A percentile compares a stretch with the other conserved stretches of the same genome.
Evolutionary conservation across 1,284 basidiomycete genomes (phyloP).

Genomic region (Sporisorium sorghi): DNA sequence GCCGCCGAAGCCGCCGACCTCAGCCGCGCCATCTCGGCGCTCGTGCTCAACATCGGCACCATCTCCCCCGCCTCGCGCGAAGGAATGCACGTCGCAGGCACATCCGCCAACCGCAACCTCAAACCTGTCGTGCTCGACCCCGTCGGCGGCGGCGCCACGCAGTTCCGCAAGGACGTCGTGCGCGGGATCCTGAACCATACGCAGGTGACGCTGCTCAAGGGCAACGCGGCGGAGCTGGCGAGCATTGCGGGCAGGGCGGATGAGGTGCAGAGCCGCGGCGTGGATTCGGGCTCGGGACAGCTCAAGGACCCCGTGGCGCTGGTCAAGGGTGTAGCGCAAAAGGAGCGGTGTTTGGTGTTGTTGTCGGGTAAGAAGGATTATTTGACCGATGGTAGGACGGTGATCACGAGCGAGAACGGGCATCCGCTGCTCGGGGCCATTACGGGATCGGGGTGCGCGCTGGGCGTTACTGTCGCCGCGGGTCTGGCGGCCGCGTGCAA

Average conservation of each 20-base stretch:
- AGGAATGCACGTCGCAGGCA: slow-evolving; percentile 85
- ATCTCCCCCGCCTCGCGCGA: slow-evolving; percentile 75
- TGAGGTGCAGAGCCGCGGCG: slow-evolving; percentile 83
- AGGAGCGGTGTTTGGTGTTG: slow-evolving; percentile 84
- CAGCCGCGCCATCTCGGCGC: slow-evolving; percentile 76
- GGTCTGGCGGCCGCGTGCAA: slow-evolving; percentile 78
- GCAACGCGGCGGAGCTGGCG: slow-evolving; percentile 91
- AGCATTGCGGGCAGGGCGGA: slow-evolving; percentile 76
- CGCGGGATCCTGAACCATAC: slow-evolving; percentile 82
- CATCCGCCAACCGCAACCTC: slow-evolving; percentile 59
- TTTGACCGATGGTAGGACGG: slow-evolving; percentile 82
- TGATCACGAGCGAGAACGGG: slow-evolving; percentile 81
- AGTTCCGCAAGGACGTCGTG: slow-evolving; percentile 76
- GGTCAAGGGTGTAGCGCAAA: slow-evolving; percentile 78
- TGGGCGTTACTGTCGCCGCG: slow-evolving; percentile 80
- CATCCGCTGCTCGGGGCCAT: slow-evolving; percentile 80
- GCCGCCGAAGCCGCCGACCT: slow-evolving; percentile 85
- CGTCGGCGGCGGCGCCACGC: slow-evolving; percentile 88
- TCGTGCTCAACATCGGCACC: slow-evolving; percentile 93
- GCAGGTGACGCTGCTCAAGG: slow-evolving; percentile 93
- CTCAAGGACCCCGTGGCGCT: slow-evolving; percentile 81
- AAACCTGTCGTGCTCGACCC: slow-evolving; percentile 89
- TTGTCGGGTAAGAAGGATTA: slow-evolving; percentile 87
- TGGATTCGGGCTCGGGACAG: slow-evolving; percentile 83
- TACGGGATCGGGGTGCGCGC: slow-evolving; percentile 90